Conservation (phyloP, 129 eudicot species). For the Lactuca saligna region DNA sequence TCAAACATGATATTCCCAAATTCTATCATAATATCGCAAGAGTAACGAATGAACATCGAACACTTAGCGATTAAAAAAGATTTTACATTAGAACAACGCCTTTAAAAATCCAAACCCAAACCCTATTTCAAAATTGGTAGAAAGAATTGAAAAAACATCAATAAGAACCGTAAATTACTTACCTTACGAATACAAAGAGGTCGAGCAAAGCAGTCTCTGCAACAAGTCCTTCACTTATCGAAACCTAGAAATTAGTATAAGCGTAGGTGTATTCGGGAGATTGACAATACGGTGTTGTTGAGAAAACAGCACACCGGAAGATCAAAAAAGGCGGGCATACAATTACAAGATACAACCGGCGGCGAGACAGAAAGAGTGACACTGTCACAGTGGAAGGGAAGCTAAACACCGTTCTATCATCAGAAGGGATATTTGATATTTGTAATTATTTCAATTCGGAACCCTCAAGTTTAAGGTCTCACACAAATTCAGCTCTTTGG, state of each 20-base stretch:
- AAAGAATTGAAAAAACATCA: neutral
- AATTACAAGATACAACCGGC: neutral
- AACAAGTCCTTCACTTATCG: neutral
- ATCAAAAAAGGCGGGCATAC: neutral
- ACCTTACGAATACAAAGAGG: neutral
- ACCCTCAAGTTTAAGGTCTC: constrained; percentile 13
- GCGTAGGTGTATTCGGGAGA: constrained; percentile 4
- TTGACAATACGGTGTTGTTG: neutral
- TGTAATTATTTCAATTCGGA: neutral
- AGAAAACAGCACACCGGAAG: neutral
- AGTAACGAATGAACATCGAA: neutral
- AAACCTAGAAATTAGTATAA: neutral
- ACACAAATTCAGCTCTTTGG: neutral
- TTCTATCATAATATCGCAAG: neutral
- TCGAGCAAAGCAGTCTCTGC: neutral
- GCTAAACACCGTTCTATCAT: constrained; percentile 6
- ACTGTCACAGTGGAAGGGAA: neutral
- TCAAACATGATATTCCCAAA: neutral
- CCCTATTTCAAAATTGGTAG: neutral
- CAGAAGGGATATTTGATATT: neutral
- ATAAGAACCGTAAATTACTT: neutral
- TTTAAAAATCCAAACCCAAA: neutral
- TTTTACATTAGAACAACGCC: neutral
- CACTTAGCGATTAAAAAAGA: neutral
- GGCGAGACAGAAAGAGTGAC: constrained; percentile 1